Base-by-base conservation (phyloP, 768 basidiomycete species). In the Exsudoporus frostii region DNA sequence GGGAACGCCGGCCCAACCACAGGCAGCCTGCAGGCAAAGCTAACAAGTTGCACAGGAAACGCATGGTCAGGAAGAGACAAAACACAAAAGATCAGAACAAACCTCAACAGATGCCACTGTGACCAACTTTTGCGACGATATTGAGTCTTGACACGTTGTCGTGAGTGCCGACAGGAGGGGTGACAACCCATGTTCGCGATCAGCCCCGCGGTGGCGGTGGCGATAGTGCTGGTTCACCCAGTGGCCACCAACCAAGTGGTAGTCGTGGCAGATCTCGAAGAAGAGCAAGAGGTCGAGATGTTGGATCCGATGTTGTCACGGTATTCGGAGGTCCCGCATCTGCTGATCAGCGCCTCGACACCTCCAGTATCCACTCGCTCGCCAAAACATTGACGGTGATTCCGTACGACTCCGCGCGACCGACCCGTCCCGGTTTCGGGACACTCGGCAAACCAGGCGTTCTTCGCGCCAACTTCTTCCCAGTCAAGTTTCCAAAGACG, bases 391-490 rank as follows among this genome's bases (percentile, higher is more conserved):
- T 76, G 45, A 64, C 59, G 15, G 61, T 66, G 1, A 57, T 70
- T 3, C 54, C 63, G 0, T 38, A 76, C 37, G 63, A 65, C 20
- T 50, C 74, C 11, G 64, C 67, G 5, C 72, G 76, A 11, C 81
- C 81, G 3, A 61, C 67, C 15, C 76, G 80, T 5, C 79, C 79
- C 7, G 72, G 69, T n/a, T 80, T 71, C 45, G 80, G 80, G 7
- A 74, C 67, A 1, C 55, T 60, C 7, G 80, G 80, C 11, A 67
- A 47, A 5, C 5, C 61, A 20, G 71, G 76, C 49, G 73, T 69
- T 22, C 62, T 82, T 7, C 75, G 81, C 2, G 65, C 79, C 36
- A 81, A 81, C 53, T 80, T 80, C 61, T 81, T 82, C 57, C 56
- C 80, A 0, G 60, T 80, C 48, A 68, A 61, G 20, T 68, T 80